Base-by-base conservation (phyloP, 768 basidiomycete species). In the Chiua virens region DNA sequence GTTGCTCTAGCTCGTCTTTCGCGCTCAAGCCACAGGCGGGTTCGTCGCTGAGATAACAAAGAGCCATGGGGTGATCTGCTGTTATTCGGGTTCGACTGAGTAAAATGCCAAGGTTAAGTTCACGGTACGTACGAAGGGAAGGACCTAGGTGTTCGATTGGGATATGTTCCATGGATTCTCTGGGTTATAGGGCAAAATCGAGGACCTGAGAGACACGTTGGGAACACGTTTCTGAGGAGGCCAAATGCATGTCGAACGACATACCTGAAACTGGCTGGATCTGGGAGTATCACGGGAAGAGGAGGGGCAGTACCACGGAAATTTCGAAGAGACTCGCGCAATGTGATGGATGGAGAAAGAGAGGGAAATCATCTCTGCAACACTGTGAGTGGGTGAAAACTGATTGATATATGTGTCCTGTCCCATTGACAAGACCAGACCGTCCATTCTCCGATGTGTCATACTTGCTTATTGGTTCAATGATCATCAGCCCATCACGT, bases 191-290 rank as follows among this genome's bases (percentile, higher is more conserved):
- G 63, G 68, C 13, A 54, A 45, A 39, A 47, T 10, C 49, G 40
- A 37, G 42, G 47, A 52, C 14, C 49, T 64, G 45, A 35, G 32
- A 55, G 32, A 46, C 66, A 68, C 63, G 68, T 37, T 57, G 49
- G 50, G 10, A 55, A 68, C 66, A 70, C 66, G 68, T 70, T 68
- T 56, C 45, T 52, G 32, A 52, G 52, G 45, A 10, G 8, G 49
- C 42, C 36, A 40, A 30, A 46, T 36, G 44, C 52, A 51, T 49
- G 57, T 61, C 48, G 36, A 34, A 55, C 30, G 42, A 59, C 60
- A 28, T 52, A 57, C 56, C 46, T 46, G 45, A 49, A 42, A 18
- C 34, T 60, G 37, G 56, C 56, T 64, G 53, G 62, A 59, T 55
- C 49, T 48, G 43, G 22, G 44, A 18, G 55, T 48, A 21, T 38